Conservation (phyloP, 2,329 filamentous ascomycete species). For the Phialemoniopsis sp. region DNA sequence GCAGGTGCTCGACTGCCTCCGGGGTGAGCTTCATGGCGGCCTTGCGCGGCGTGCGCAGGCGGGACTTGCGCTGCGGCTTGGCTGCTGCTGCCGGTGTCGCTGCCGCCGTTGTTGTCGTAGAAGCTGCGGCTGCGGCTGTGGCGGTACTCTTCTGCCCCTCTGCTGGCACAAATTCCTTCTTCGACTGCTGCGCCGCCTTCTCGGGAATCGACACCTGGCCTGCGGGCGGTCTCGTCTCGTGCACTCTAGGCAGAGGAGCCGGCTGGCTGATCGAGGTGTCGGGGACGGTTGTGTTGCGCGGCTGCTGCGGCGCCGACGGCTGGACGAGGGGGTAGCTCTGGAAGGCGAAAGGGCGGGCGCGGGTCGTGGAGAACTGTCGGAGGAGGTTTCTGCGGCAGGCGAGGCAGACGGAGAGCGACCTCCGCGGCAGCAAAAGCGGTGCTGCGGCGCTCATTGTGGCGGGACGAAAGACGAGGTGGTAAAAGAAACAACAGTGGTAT, state of each 20-base stretch:
- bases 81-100: slow-evolving; percentile 16
- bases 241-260: slow-evolving; percentile 39
- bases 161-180: slow-evolving; percentile 30
- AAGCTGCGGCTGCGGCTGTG: slow-evolving; percentile 5
- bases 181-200: slow-evolving; percentile 63
- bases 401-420: slow-evolving; percentile 31
- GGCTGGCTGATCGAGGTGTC: slow-evolving; percentile 44
- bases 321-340: slow-evolving; percentile 46
- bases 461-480: neutral
- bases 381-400: slow-evolving; percentile 33
- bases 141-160: slow-evolving; percentile 5
- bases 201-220: slow-evolving; percentile 49
- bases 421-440: slow-evolving; percentile 23
- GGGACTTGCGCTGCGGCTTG: slow-evolving; percentile 43
- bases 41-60: slow-evolving; percentile 72
- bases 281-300: slow-evolving; percentile 36
- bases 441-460: slow-evolving; percentile 33
- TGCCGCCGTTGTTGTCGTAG: neutral
- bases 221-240: slow-evolving; percentile 46
- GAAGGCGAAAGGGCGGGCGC: slow-evolving; percentile 29
- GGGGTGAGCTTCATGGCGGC: slow-evolving; percentile 86
- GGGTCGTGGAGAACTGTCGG: slow-evolving; percentile 34
- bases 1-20: slow-evolving; percentile 74
- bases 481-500: neutral
- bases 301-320: slow-evolving; percentile 25